Conservation (phyloP, 176 grass and related monocot genomes). For the Hyparrhenia diplandra region DNA sequence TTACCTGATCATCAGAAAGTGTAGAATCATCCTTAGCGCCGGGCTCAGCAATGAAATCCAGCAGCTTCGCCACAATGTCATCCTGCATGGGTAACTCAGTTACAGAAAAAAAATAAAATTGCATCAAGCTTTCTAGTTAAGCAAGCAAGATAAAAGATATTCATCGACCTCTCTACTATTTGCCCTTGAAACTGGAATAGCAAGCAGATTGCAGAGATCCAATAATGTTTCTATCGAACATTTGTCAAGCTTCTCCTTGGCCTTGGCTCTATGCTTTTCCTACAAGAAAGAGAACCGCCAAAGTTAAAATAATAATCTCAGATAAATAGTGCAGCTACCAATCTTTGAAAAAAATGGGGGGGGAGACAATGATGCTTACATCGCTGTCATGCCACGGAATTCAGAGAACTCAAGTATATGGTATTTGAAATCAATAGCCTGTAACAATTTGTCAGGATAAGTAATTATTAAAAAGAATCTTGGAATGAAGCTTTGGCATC, state of each 20-base stretch:
- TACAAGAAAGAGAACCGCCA: constrained; percentile 29
- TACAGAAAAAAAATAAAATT: background rate
- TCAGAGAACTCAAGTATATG: constrained; percentile 65
- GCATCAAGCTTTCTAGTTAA: constrained; percentile 12
- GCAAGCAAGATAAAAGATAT: background rate
- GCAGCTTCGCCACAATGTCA: constrained; percentile 71
- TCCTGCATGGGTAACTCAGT: constrained; percentile 46
- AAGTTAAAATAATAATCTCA: constrained; percentile 23
- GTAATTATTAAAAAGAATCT: background rate
- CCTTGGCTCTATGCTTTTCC: constrained; percentile 88
- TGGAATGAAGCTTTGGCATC: background rate
- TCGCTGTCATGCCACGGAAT: constrained; percentile 59
- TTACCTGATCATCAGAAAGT: constrained; percentile 48
- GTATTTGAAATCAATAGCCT: constrained; percentile 53
- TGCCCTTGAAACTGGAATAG: constrained; percentile 63
- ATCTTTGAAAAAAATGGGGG: background rate
- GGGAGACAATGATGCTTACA: constrained; percentile 42
- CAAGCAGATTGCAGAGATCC: constrained; percentile 71
- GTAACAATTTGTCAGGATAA: constrained; percentile 29
- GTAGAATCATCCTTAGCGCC: constrained; percentile 34
- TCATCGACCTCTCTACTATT: constrained; percentile 53
- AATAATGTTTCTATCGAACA: constrained; percentile 65
- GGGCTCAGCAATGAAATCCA: constrained; percentile 89
- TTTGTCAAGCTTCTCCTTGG: constrained; percentile 91
- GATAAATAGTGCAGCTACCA: background rate